Percentiles rank a stretch among this genome's conserved stretches.
phyloP scores from a whole-genome alignment of 169 alveolate species.

The Cryptosporidium parvum region DNA sequence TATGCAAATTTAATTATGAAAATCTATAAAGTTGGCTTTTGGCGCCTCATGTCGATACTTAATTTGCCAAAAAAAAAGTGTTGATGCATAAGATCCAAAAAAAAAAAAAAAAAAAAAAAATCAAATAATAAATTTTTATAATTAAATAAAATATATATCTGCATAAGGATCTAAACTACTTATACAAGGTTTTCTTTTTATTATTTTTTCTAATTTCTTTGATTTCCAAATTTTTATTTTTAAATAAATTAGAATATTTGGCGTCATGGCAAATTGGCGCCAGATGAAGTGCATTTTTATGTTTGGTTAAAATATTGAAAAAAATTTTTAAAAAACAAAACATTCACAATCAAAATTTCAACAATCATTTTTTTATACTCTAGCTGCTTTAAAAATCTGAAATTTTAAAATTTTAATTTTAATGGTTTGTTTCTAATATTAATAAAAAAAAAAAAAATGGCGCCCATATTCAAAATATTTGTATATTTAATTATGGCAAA shows the following conservation, averaged over 20 bases:
- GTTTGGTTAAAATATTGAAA: not conserved
- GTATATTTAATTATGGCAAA: not conserved
- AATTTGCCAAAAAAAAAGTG: not conserved
- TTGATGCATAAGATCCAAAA: too few species aligned
- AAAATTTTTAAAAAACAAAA: too few species aligned
- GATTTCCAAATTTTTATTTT: not conserved
- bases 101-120: too few species aligned
- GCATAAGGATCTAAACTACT: not conserved
- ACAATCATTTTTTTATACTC: too few species aligned
- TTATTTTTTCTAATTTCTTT: too few species aligned
- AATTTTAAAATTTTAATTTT: too few species aligned
- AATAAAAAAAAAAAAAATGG: not conserved
- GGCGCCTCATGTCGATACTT: conserved; percentile 43
- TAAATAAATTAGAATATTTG: not conserved
- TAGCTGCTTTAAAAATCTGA: too few species aligned
- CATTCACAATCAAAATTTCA: too few species aligned
- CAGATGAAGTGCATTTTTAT: not conserved
- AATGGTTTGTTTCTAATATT: too few species aligned
- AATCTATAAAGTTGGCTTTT: conserved; percentile 22
- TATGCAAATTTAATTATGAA: conserved; percentile 3
- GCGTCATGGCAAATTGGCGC: not conserved
- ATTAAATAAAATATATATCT: too few species aligned
- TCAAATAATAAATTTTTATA: too few species aligned
- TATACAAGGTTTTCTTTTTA: not conserved
- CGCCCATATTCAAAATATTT: not conserved